phyloP scores from a whole-genome alignment of 257 asterid genomes.

The Fraxinus americana region DNA sequence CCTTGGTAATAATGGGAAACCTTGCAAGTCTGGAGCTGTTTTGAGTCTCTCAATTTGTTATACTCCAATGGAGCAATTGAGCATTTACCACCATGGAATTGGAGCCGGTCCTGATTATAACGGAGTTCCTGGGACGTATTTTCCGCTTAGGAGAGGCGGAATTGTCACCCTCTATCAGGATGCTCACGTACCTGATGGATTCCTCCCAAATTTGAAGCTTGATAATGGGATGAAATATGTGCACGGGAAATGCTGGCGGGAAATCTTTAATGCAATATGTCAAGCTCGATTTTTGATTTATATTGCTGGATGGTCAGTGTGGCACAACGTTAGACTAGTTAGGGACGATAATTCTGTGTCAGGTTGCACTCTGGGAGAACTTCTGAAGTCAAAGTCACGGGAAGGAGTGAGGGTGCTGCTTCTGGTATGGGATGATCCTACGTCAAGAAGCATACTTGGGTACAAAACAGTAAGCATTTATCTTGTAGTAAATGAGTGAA shows the following conservation, averaged over 20 bases:
- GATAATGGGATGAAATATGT: constrained; percentile 70
- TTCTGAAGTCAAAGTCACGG: constrained; percentile 86
- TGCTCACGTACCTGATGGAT: constrained; percentile 94
- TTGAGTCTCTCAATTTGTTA: constrained; percentile 75
- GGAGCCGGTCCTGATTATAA: constrained; percentile 87
- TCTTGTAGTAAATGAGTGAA: constrained; percentile 11
- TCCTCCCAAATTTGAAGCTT: constrained; percentile 72
- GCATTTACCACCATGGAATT: constrained; percentile 71
- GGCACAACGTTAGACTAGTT: constrained; percentile 91
- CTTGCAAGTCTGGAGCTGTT: constrained; percentile 83
- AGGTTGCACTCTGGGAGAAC: constrained; percentile 77
- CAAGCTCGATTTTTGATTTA: constrained; percentile 83
- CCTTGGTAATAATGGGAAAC: constrained; percentile 71
- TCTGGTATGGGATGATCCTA: constrained; percentile 97
- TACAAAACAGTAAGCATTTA: constrained; percentile 77
- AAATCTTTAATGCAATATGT: constrained; percentile 82
- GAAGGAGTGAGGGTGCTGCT: constrained; percentile 99
- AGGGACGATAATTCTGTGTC: constrained; percentile 71
- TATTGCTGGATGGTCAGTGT: constrained; percentile 96
- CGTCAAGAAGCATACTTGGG: constrained; percentile 91
- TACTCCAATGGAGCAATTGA: constrained; percentile 71
- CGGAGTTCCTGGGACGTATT: constrained; percentile 92
- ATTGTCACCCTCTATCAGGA: constrained; percentile 89
- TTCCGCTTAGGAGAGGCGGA: constrained; percentile 95
- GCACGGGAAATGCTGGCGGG: constrained; percentile 95